These are phyloP conservation scores for Vaccinium vitisidaea DNA, from an alignment of 148 eudicot genomes.

Conservation along the genomic window DNA sequence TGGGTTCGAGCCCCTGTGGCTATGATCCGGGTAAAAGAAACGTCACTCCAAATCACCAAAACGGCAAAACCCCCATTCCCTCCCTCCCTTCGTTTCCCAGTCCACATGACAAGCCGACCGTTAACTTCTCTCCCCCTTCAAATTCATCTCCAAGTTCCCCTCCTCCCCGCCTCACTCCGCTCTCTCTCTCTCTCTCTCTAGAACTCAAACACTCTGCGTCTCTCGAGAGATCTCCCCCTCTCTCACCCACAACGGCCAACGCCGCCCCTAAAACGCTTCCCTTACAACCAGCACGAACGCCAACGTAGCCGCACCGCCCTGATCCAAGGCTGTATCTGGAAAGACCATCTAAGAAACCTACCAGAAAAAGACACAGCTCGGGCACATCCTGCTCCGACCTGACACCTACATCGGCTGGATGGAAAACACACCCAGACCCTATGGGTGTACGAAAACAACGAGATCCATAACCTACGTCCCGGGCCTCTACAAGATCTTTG, in stretches of 20 bases:
- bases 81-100: no score
- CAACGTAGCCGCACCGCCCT: slow-evolving; percentile 36
- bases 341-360: slow-evolving; percentile 83
- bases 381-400: slow-evolving; percentile 94
- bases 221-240: slow-evolving; percentile 7
- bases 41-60: no score
- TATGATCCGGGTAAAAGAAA: no score
- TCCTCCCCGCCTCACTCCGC: neutral
- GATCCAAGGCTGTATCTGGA: slow-evolving; percentile 7
- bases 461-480: slow-evolving; percentile 57
- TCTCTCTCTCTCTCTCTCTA: neutral
- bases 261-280: slow-evolving; percentile 27
- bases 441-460: slow-evolving; percentile 61
- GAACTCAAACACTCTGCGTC: slow-evolving; percentile 45
- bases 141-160: no score
- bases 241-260: slow-evolving; percentile 21
- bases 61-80: no score
- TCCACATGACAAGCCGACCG: no score
- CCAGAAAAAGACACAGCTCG: slow-evolving; percentile 90
- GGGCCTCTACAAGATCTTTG: slow-evolving; percentile 93
- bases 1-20: no score
- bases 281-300: slow-evolving; percentile 49
- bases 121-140: no score
- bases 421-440: slow-evolving; percentile 63
- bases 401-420: slow-evolving; percentile 92